These are phyloP conservation scores for Pleurotus tuber-regium DNA, from an alignment of 768 basidiomycete species.

Conservation along the genomic window DNA sequence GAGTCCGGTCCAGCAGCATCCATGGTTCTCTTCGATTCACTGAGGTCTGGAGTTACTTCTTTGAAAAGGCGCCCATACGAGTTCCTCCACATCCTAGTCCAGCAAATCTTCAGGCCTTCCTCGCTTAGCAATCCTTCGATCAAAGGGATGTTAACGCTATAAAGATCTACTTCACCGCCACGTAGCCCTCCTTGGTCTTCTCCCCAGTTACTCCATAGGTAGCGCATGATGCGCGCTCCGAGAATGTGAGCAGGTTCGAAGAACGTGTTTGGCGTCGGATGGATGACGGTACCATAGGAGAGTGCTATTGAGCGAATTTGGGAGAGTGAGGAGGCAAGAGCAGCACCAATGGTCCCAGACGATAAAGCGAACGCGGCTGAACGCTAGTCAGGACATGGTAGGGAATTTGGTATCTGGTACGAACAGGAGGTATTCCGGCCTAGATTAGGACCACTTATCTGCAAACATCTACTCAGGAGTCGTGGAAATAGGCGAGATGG, in stretches of 20 bases:
- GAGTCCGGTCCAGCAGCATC: conserved; percentile 46
- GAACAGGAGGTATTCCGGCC: conserved; percentile 82
- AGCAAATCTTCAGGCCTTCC: conserved; percentile 63
- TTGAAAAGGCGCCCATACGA: conserved; percentile 82
- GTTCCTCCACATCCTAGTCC: conserved; percentile 87
- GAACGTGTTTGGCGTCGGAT: conserved; percentile 59
- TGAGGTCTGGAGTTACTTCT: conserved; percentile 27
- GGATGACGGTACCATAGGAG: conserved; percentile 79
- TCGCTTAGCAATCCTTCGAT: conserved; percentile 59
- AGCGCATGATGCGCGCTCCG: conserved; percentile 60
- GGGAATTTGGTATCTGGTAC: conserved; percentile 17
- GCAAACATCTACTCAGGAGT: conserved; percentile 9
- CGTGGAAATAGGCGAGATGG: conserved; percentile 8
- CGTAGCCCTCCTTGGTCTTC: conserved; percentile 56
- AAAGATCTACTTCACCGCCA: conserved; percentile 72
- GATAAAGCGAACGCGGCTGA: conserved; percentile 84
- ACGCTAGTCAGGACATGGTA: conserved; percentile 14
- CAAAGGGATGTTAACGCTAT: conserved; percentile 87
- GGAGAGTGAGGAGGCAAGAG: conserved; percentile 76
- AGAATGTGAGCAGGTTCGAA: conserved; percentile 74
- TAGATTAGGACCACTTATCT: conserved; percentile 86
- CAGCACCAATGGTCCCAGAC: conserved; percentile 91
- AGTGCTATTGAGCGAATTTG: conserved; percentile 77
- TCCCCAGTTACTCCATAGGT: conserved; percentile 88
- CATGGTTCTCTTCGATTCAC: conserved; percentile 18